These are phyloP conservation scores for Orbilia blumenaviensis DNA, from an alignment of 2,329 filamentous ascomycete genomes.

Conservation along the genomic window DNA sequence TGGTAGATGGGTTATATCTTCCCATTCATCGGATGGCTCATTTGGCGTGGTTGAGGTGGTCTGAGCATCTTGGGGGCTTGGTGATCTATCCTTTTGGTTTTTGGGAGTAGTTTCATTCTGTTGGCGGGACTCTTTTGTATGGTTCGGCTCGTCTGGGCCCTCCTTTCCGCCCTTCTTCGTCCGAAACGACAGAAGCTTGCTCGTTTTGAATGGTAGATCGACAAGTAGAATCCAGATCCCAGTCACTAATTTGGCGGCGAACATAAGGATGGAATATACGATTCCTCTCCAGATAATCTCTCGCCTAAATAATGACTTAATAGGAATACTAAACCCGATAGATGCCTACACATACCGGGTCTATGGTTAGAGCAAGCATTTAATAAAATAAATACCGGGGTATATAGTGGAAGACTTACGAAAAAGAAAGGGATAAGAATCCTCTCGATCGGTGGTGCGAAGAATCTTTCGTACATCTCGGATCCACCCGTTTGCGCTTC, in stretches of 20 bases:
- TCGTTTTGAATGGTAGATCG: slow-evolving; percentile 56
- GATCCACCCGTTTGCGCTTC: slow-evolving; percentile 8
- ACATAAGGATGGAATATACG: slow-evolving; percentile 77
- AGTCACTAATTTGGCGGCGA: slow-evolving; percentile 69
- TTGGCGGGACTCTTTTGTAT: not conserved
- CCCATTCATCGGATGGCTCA: not conserved
- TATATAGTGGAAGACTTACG: slow-evolving; percentile 65
- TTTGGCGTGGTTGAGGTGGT: not conserved
- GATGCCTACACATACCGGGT: slow-evolving; percentile 63
- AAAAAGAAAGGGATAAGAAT: slow-evolving; percentile 79
- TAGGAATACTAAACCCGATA: slow-evolving; percentile 81
- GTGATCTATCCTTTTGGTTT: too few relatives aligned
- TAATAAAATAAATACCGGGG: not conserved
- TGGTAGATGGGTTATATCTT: not conserved
- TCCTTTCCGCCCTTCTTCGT: not conserved
- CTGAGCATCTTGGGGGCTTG: not conserved
- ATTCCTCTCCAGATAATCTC: slow-evolving; percentile 75
- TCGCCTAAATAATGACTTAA: slow-evolving; percentile 73
- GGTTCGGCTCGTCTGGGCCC: not conserved
- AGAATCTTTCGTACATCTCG: slow-evolving; percentile 62
- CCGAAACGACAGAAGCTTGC: slow-evolving; percentile 43
- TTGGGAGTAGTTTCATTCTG: not conserved
- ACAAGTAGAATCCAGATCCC: slow-evolving; percentile 68
- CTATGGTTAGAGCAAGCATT: slow-evolving; percentile 9
- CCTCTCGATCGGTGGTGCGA: slow-evolving; percentile 61